phyloP scores from a whole-genome alignment of 768 basidiomycete genomes.

The Leccinum imitatum region DNA sequence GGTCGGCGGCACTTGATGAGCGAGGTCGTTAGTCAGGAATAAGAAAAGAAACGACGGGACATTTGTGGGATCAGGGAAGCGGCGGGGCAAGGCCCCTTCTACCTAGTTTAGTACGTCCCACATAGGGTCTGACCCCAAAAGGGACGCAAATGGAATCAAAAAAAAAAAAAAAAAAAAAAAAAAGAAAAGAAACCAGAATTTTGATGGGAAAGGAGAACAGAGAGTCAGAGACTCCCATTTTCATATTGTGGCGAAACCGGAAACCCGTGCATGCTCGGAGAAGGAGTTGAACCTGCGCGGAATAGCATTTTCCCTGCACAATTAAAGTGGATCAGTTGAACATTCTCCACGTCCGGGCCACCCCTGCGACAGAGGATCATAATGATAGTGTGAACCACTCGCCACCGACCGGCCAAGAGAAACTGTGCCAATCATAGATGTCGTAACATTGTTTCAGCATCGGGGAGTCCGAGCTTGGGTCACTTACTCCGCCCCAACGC shows the following conservation, averaged over 20 bases:
- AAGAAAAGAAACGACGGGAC: background rate
- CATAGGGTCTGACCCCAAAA: too few relatives aligned
- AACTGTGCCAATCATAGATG: conserved; percentile 2
- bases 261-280: background rate
- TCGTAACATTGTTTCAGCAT: too few relatives aligned
- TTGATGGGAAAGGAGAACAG: conserved; percentile 9
- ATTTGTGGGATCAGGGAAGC: too few relatives aligned
- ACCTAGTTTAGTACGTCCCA: too few relatives aligned
- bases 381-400: background rate
- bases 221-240: too few relatives aligned
- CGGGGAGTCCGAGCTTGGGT: too few relatives aligned
- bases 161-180: background rate
- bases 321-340: background rate
- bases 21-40: conserved; percentile 15
- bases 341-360: background rate
- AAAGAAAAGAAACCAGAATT: background rate
- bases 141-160: too few relatives aligned
- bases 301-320: background rate
- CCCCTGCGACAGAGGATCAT: background rate
- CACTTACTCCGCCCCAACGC: too few relatives aligned
- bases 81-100: too few relatives aligned
- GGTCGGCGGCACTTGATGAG: conserved; percentile 8
- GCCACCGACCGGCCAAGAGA: too few relatives aligned
- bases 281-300: background rate
- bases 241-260: conserved; percentile 8